These are phyloP conservation scores for Xanthoceras sorbifolium DNA, from an alignment of 345 rosid species.

Conservation along the genomic window DNA sequence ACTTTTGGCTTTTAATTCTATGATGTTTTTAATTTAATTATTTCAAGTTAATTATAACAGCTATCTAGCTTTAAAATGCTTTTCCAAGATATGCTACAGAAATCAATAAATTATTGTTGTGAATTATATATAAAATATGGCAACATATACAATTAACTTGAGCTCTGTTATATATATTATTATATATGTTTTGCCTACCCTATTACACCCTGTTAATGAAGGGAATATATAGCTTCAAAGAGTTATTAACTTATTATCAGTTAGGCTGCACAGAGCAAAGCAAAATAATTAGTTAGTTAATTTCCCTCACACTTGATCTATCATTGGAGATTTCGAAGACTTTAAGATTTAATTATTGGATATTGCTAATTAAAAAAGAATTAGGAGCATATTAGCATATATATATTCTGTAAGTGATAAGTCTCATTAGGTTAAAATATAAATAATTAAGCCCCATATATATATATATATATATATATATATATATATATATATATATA, in stretches of 20 bases:
- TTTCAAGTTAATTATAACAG: not conserved
- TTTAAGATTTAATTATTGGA: too few species aligned
- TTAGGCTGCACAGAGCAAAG: slow-evolving; percentile 16
- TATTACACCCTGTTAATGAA: not conserved
- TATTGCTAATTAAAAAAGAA: too few species aligned
- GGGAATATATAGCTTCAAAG: not conserved
- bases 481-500: too few species aligned
- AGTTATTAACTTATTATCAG: slow-evolving; percentile 20
- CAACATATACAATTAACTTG: not conserved
- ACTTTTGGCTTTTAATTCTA: not conserved
- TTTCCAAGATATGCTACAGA: slow-evolving; percentile 2
- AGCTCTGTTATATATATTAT: not conserved
- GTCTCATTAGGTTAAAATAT: not conserved
- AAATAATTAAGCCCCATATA: not conserved
- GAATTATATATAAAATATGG: not conserved
- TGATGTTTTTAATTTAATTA: slow-evolving; percentile 11
- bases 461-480: too few species aligned
- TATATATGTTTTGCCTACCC: not conserved
- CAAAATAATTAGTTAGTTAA: not conserved
- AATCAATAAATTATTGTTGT: not conserved
- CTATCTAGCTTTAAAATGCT: not conserved
- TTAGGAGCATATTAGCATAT: not conserved
- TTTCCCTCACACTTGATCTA: not conserved
- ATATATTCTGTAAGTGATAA: too few species aligned
- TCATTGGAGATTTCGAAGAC: too few species aligned